Conservation (phyloP, 495 filamentous ascomycete species). For the Aspergillus coremiiformis region DNA sequence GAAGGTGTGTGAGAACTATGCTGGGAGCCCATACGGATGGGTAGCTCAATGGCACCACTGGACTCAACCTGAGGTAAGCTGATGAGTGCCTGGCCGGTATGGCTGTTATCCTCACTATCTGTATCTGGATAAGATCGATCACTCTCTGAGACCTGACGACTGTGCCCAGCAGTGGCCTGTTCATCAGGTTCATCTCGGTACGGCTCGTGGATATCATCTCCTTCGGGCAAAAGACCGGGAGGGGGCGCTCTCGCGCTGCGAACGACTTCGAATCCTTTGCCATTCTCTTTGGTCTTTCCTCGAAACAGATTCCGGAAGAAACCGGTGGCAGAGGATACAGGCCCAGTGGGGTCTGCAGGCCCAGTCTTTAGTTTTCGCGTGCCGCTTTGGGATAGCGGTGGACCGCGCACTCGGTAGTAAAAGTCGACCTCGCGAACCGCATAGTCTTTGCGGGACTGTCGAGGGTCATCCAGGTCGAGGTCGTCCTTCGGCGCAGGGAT, state of each 20-base stretch:
- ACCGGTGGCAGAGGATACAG: conserved; percentile 76
- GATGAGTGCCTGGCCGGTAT: conserved; percentile 20
- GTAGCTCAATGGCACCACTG: conserved; percentile 54
- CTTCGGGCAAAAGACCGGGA: conserved; percentile 30
- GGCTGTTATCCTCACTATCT: conserved; percentile 31
- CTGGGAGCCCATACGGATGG: conserved; percentile 56
- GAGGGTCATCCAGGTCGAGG: conserved; percentile 45
- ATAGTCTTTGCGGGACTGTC: conserved; percentile 66
- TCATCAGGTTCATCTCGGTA: conserved; percentile 54
- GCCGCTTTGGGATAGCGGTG: conserved; percentile 74
- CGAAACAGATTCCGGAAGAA: conserved; percentile 78
- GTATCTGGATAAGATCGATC: conserved; percentile 42
- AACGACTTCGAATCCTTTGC: conserved; percentile 95
- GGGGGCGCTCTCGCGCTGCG: conserved; percentile 65
- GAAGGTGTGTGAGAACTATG: conserved; percentile 41
- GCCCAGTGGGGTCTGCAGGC: conserved; percentile 88
- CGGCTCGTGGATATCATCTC: conserved; percentile 43
- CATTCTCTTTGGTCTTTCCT: conserved; percentile 78
- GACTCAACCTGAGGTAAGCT: conserved; percentile 58
- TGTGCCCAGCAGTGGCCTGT: conserved; percentile 17
- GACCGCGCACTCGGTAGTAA: conserved; percentile 85
- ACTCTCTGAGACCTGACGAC: conserved; percentile 22
- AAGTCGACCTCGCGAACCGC: conserved; percentile 89
- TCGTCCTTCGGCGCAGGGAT: conserved; percentile 46
- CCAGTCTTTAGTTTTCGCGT: conserved; percentile 84